Base-by-base conservation (phyloP, 1,284 basidiomycete genomes). In the Sanguinoderma infundibulare region DNA sequence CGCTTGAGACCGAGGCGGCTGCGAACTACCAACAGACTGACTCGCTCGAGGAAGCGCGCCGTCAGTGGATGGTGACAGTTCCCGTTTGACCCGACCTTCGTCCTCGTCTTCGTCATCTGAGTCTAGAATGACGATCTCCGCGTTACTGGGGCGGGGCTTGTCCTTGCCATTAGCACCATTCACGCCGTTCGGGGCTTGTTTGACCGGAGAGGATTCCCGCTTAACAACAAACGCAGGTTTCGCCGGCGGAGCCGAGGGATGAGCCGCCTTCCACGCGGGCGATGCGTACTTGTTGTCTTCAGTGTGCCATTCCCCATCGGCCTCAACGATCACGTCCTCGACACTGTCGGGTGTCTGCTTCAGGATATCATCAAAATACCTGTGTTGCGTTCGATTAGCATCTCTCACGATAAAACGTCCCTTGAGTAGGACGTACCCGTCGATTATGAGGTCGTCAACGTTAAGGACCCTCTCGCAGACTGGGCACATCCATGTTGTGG, bases 401-500 rank as follows among this genome's bases (percentile, higher is more conserved):
- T 40, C 42, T 35, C 32, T 3, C 6, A 24, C 20, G 32, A 51
- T 22, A 38, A 4, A 35, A 15, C 24, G 46, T 36, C 24, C 38
- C 9, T 20, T 10, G 42, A 44, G 6, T 17, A 15, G 63, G 44
- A 42, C 8, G 50, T 75, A 96, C 92, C 94, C 95, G 73, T 99
- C 97, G 63, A 98, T 84, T 53, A 97, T 90, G 34, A 99, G 78
- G 61, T 98, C 94, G 39, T 92, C 90, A 12, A 87, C 80, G 65
- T 90, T 86, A 58, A 99, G 76, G 34, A 82, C 79, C 70, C 87
- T 90, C 74, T 94, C 94, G 76, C 98, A 99, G 39, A 96, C 90
- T n/a, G 98, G 97, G 75, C 98, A 99, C 40, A 91, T 76, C 92
- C 95, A 99, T 34, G 95, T 96, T 0, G 98, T 98, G 5, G 96